These are phyloP conservation scores for Conticribra weissflogii DNA, from an alignment of 108 stramenopile genomes.

Conservation along the genomic window DNA sequence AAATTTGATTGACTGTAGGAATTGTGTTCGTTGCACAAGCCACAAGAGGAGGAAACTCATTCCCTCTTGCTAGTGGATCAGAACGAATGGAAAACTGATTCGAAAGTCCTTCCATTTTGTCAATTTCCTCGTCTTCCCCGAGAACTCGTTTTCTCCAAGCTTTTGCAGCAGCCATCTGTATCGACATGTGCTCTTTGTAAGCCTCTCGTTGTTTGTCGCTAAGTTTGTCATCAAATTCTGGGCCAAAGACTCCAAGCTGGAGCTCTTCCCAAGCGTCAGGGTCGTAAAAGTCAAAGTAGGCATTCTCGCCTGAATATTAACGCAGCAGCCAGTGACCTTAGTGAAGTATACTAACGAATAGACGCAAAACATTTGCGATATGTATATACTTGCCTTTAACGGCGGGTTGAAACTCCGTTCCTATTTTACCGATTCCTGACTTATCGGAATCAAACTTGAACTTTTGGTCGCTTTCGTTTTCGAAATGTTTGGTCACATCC, in stretches of 20 bases:
- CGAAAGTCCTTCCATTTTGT: constrained; percentile 6
- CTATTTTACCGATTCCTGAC: constrained; percentile 47
- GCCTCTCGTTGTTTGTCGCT: constrained; percentile 28
- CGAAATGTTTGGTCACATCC: constrained; percentile 31
- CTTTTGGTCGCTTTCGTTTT: background rate
- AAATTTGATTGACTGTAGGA: constrained; percentile 59
- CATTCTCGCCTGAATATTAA: constrained; percentile 29
- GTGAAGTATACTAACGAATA: background rate
- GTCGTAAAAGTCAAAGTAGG: constrained; percentile 54
- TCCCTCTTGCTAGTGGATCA: background rate
- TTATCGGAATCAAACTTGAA: constrained; percentile 48
- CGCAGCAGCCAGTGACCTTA: background rate
- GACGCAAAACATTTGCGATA: constrained; percentile 1
- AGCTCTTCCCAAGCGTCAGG: constrained; percentile 55
- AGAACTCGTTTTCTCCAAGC: constrained; percentile 43
- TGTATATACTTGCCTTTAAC: constrained; percentile 27
- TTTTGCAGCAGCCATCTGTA: constrained; percentile 53
- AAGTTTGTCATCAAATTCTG: constrained; percentile 41
- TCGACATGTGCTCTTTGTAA: constrained; percentile 53
- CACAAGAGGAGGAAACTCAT: constrained; percentile 48
- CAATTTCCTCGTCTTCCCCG: constrained; percentile 26
- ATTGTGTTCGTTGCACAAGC: constrained; percentile 48
- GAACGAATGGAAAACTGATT: background rate
- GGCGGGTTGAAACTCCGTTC: constrained; percentile 22
- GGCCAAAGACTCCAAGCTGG: constrained; percentile 56